These are phyloP conservation scores for Starmerella bombi DNA, from an alignment of 805 yeast genomes.

Conservation along the genomic window DNA sequence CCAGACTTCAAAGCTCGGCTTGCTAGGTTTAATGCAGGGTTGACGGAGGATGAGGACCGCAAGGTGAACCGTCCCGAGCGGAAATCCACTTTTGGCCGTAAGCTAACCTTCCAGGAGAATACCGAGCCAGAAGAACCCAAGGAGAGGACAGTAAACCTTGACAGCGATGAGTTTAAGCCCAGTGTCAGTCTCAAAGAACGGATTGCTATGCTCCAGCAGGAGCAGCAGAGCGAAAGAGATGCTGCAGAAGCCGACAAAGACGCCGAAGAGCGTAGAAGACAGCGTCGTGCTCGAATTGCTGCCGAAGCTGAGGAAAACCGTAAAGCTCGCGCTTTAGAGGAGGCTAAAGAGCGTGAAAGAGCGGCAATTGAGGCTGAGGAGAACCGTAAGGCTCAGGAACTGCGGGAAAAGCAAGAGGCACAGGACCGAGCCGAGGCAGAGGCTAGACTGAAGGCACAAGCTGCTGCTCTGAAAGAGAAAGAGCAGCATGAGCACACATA, in stretches of 20 bases:
- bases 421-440: conserved; percentile 2
- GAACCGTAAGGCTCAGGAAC: conserved; percentile 3
- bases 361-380: conserved; percentile 7
- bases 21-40: conserved; percentile 37
- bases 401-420: conserved; percentile 3
- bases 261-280: conserved; percentile 33
- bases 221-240: conserved; percentile 61
- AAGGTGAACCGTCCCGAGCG: conserved; percentile 12
- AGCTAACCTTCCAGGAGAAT: conserved; percentile 5
- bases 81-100: conserved; percentile 11
- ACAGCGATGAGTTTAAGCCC: conserved; percentile 39
- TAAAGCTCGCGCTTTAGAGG: conserved; percentile 8
- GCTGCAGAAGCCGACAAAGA: conserved; percentile 33
- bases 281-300: conserved; percentile 27
- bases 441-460: conserved; percentile 5
- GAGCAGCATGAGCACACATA: not conserved
- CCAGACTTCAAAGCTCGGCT: conserved; percentile 35
- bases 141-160: conserved; percentile 20
- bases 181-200: conserved; percentile 75
- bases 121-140: conserved; percentile 24
- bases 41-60: conserved; percentile 21
- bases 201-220: conserved; percentile 67
- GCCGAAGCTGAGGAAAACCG: conserved; percentile 15
- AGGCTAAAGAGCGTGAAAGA: conserved; percentile 12
- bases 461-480: conserved; percentile 1